Percentiles rank a stretch among this genome's conserved stretches.
Evolutionary conservation across 345 rosid species (phyloP).

Genomic region (Sisymbrium altissimum): DNA sequence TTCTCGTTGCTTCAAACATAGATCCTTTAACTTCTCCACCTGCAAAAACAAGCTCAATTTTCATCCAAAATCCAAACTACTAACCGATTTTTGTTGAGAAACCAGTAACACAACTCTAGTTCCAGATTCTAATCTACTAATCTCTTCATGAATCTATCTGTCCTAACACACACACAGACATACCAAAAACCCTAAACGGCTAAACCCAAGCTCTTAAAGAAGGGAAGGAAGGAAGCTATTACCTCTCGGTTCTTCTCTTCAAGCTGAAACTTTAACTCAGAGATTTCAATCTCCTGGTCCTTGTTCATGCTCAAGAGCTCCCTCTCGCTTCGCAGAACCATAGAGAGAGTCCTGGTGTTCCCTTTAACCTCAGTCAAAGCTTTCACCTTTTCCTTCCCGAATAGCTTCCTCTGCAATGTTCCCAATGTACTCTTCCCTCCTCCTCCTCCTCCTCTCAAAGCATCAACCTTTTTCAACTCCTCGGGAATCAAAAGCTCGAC

Average conservation of each 20-base stretch:
- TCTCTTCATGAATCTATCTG: neutral
- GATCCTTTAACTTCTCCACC: constrained; percentile 91
- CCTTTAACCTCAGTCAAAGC: constrained; percentile 72
- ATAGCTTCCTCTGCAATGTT: constrained; percentile 78
- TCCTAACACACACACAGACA: neutral
- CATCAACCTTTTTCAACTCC: constrained; percentile 62
- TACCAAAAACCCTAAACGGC: neutral
- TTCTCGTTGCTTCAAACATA: constrained; percentile 85
- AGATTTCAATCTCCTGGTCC: constrained; percentile 61
- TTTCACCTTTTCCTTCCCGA: constrained; percentile 64
- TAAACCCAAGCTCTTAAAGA: neutral
- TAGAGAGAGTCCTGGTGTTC: constrained; percentile 76
- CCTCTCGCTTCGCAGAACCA: constrained; percentile 88
- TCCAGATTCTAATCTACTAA: neutral
- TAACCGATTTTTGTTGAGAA: neutral
- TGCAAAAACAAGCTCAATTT: constrained; percentile 27
- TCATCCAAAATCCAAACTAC: neutral
- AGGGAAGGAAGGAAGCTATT: neutral
- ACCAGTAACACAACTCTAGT: neutral
- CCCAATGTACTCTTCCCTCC: constrained; percentile 25
- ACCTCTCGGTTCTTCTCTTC: constrained; percentile 73
- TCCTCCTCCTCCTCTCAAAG: constrained; percentile 34
- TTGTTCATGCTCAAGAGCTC: constrained; percentile 74
- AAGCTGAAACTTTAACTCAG: constrained; percentile 51
- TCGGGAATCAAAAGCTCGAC: constrained; percentile 59